Base-by-base conservation (phyloP, 208 protist species). In the Borovskyia barvae region DNA sequence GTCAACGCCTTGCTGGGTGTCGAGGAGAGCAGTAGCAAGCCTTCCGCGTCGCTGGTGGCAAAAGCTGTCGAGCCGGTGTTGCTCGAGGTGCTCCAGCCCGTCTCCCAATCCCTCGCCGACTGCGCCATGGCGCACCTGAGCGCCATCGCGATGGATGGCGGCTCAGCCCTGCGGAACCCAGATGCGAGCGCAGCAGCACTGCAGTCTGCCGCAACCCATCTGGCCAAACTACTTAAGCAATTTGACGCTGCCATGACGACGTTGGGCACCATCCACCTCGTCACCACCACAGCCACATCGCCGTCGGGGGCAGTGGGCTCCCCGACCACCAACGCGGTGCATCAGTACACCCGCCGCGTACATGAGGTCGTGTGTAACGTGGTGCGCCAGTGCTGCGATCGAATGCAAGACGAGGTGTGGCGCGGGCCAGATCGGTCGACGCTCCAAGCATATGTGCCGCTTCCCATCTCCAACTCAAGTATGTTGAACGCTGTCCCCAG, bases 61-160 rank as follows among this genome's bases (percentile, higher is more conserved):
- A 60, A 77, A 39, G 72, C 85, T 20, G 79, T 94, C 40, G 74
- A 91, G 67, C 78, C 84, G n/a, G 83, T 85, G 32, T 71, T 94
- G 50, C 69, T 80, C 9, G 77, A 90, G 28, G 53, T 87, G 26
- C 77, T 92, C 30, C 37, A 63, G 33, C 66, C 74, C 12, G 63
- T 92, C 20, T 39, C 59, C 9, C 58, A 64, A 40, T 72, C 72
- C 26, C 43, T 92, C 20, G 63, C 53, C 17, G 68, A 77, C 30
- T 59, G 85, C 26, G 68, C 70, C 43, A 58, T 77, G 19, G 66
- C 75, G 24, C 55, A 72, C 19, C 41, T 87, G 8, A 25, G 67
- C 5, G 66, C 76, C 0, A 69, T 86, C 15, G 72, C 51, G 30
- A 67, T 58, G 36, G 78, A 89, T 20, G 77, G 62, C 26, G 66